These are phyloP conservation scores for Talaromyces sp. DNA, from an alignment of 2,329 filamentous ascomycete genomes.

Conservation along the genomic window DNA sequence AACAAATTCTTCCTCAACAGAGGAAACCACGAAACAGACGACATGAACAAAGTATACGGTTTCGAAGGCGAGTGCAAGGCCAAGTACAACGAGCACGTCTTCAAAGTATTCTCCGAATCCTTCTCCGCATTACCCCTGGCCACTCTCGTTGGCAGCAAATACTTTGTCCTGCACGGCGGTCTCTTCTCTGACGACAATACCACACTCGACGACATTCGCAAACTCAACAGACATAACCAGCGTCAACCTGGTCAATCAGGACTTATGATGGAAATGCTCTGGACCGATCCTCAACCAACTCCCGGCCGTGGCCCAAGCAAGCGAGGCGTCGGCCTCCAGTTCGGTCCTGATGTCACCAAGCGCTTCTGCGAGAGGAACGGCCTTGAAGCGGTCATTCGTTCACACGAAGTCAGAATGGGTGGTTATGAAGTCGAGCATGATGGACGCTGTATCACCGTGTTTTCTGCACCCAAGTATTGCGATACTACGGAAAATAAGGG, in stretches of 20 bases:
- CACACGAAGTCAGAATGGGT: slow-evolving; percentile 97
- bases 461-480: slow-evolving; percentile 96
- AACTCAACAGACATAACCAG: slow-evolving; percentile 85
- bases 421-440: slow-evolving; percentile 99
- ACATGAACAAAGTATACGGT: slow-evolving; percentile 98
- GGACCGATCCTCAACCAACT: slow-evolving; percentile 89
- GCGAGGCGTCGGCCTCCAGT: slow-evolving; percentile 92
- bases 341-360: slow-evolving; percentile 94
- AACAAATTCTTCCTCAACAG: slow-evolving; percentile 90
- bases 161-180: slow-evolving; percentile 88
- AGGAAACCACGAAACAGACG: slow-evolving; percentile 97
- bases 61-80: slow-evolving; percentile 98
- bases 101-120: slow-evolving; percentile 97
- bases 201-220: slow-evolving; percentile 88
- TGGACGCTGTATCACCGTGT: slow-evolving; percentile 94
- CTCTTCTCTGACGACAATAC: slow-evolving; percentile 92
- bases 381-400: slow-evolving; percentile 90
- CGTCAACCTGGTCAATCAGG: slow-evolving; percentile 89
- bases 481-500: slow-evolving; percentile 98
- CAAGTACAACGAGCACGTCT: slow-evolving; percentile 93
- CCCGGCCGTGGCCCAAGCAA: slow-evolving; percentile 91
- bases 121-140: slow-evolving; percentile 93
- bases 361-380: slow-evolving; percentile 95
- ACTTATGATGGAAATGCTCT: slow-evolving; percentile 99
- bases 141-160: slow-evolving; percentile 86